These are phyloP conservation scores for Picocystis sp. DNA, from an alignment of 163 green algal species.

Conservation along the genomic window DNA sequence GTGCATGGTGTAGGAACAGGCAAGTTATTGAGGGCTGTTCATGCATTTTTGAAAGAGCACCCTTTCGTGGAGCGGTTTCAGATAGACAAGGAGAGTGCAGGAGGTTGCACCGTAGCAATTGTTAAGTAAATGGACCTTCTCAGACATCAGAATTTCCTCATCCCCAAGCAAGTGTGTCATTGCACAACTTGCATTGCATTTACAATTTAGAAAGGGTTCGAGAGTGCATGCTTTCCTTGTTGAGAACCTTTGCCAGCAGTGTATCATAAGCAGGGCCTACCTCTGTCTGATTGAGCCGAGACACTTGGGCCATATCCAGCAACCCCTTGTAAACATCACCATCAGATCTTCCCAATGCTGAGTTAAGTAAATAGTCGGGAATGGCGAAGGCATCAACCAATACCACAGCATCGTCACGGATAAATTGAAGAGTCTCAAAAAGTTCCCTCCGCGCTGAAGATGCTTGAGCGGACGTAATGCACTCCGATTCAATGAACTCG, in stretches of 20 bases:
- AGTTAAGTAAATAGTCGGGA: conserved; percentile 67
- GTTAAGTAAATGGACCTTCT: background rate
- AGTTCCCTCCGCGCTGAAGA: conserved; percentile 14
- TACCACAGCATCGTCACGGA: conserved; percentile 44
- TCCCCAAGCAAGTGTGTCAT: too few species aligned
- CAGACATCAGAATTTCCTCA: too few species aligned
- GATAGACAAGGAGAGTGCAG: background rate
- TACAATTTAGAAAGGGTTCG: too few species aligned
- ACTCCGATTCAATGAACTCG: conserved; percentile 1
- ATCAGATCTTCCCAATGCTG: conserved; percentile 40
- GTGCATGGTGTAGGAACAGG: conserved; percentile 30
- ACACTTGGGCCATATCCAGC: conserved; percentile 27
- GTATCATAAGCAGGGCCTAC: conserved; percentile 63
- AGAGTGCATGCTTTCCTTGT: too few species aligned
- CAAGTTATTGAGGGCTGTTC: conserved; percentile 17
- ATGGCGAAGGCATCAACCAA: conserved; percentile 73
- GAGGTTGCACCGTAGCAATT: conserved; percentile 3
- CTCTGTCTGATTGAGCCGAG: conserved; percentile 61
- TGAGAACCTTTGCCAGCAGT: conserved; percentile 26
- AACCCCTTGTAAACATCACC: conserved; percentile 71
- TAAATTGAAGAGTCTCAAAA: conserved; percentile 22
- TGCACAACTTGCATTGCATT: too few species aligned
- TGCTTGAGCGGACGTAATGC: conserved; percentile 1
- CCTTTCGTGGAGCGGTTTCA: background rate
- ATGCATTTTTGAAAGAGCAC: background rate